Conservation (phyloP, 1,284 basidiomycete genomes). For the Fomitopsis betulina region DNA sequence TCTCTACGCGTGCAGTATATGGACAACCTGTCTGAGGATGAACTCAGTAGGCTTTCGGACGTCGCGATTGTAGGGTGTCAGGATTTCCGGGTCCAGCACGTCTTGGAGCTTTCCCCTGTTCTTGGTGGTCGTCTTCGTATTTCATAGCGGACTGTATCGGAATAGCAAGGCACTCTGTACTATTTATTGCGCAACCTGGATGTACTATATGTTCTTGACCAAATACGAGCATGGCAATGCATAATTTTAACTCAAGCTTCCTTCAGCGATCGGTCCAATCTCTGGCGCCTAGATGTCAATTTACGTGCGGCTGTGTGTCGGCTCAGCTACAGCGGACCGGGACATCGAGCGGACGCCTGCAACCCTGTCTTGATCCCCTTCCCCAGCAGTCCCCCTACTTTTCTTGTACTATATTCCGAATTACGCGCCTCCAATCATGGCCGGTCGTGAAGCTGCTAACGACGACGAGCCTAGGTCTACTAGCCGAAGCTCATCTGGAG, state of each 20-base stretch:
- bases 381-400: neutral
- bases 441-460: neutral
- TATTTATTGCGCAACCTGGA: neutral
- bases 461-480: slow-evolving; percentile 1
- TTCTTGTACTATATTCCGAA: neutral
- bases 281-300: neutral
- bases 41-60: slow-evolving; percentile 33
- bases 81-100: slow-evolving; percentile 38
- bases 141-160: neutral
- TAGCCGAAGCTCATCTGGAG: slow-evolving; percentile 5
- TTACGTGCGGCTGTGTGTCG: neutral
- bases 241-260: too few relatives aligned
- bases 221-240: neutral
- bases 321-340: neutral
- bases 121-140: slow-evolving; percentile 29
- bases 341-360: neutral
- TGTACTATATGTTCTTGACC: neutral
- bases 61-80: slow-evolving; percentile 45
- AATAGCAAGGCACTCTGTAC: neutral
- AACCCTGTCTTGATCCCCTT: neutral
- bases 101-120: slow-evolving; percentile 31
- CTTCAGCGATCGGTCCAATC: neutral
- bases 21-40: slow-evolving; percentile 29
- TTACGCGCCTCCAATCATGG: neutral
- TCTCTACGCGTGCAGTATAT: slow-evolving; percentile 44